phyloP scores from a whole-genome alignment of 2,329 filamentous ascomycete species.

The Botrytis elliptica region DNA sequence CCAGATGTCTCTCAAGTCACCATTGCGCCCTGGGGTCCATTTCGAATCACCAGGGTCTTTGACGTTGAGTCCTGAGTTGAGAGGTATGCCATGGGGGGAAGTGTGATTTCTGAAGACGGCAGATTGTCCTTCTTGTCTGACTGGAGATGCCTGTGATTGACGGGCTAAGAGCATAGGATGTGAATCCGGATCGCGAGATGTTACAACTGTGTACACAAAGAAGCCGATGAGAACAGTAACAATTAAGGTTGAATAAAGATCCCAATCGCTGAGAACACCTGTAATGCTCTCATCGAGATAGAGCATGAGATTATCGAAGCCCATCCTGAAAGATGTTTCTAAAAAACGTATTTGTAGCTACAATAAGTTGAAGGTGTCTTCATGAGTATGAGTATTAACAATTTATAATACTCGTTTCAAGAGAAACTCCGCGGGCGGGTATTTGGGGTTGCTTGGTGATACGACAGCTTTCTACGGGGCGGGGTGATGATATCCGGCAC shows the following conservation, averaged over 20 bases:
- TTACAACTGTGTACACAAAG: conserved; percentile 68
- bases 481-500: conserved; percentile 6
- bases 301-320: conserved; percentile 54
- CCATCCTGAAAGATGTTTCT: conserved; percentile 30
- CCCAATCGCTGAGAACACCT: conserved; percentile 75
- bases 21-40: conserved; percentile 80
- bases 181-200: conserved; percentile 77
- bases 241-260: conserved; percentile 73
- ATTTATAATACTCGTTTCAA: neutral
- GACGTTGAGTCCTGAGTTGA: conserved; percentile 76
- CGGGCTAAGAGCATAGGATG: conserved; percentile 88
- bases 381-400: conserved; percentile 1
- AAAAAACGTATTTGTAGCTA: neutral
- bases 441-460: conserved; percentile 1
- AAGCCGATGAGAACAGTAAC: conserved; percentile 64
- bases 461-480: conserved; percentile 3
- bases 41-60: conserved; percentile 77
- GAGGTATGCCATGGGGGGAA: conserved; percentile 78
- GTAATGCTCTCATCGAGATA: conserved; percentile 71
- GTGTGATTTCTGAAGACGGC: conserved; percentile 82
- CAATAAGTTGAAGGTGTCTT: neutral
- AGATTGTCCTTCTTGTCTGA: conserved; percentile 82
- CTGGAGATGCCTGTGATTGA: conserved; percentile 74
- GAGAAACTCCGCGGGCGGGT: neutral
- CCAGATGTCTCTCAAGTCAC: conserved; percentile 92